Base-by-base conservation (phyloP, 2,329 filamentous ascomycete genomes). In the Amylocarpus encephaloides region DNA sequence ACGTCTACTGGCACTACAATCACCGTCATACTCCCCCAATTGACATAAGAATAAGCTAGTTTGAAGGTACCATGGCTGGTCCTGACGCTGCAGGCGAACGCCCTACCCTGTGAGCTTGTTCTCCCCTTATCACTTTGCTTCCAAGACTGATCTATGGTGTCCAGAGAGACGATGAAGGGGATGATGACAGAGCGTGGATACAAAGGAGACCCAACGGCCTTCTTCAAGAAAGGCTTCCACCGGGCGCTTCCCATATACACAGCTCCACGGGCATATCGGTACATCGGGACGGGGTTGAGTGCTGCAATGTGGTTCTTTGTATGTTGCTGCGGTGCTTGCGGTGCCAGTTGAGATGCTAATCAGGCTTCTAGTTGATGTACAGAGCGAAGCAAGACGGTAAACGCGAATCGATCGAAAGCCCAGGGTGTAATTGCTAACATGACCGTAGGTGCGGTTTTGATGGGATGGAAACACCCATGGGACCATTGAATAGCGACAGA, bases 261-360 rank as follows among this genome's bases (percentile, higher is more conserved):
- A 32, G 77, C 72, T 43, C 76, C 80, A 55, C 82, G 81, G 41
- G 66, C 95, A 59, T 95, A 97, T 76, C 82, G 88, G 67, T 86
- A 92, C 70, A 80, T 84, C 51, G 92, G 88, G 42, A 96, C 89
- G 40, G 88, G 85, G 55, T 77, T 98, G 56, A 88, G 90, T 61
- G 93, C 93, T 49, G 88, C 86, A 73, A 98, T 97, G 93, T 98
- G 93, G 93, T 97, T 98, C 74, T 98, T 93, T 71, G 91, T 97
- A 80, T 67, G 86, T 75, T 49, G 53, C 43, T 51, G 41, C 6
- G 19, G n/a, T 13, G 22, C 6, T n/a, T 11, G 12, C 5, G 12
- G 12, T n/a, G 1, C 18, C n/a, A 2, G n/a, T 15, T 18, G 12
- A 16, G 13, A 43, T 49, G 46, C 55, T 64, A 38, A 62, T 15